Evolutionary conservation across 805 yeast species (phyloP).

Genomic region (Saturnispora ahearnii): DNA sequence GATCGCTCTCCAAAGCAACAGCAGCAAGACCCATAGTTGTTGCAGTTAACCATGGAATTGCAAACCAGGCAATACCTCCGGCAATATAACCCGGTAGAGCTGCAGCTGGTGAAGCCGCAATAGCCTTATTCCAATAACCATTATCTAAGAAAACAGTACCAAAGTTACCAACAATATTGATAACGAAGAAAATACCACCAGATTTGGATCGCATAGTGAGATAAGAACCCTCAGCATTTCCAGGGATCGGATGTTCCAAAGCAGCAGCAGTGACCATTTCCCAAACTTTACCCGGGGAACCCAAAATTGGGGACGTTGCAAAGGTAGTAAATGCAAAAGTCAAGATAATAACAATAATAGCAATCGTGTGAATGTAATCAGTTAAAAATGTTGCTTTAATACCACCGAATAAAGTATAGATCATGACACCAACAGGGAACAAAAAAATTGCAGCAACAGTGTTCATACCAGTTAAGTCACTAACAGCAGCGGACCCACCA

Average conservation of each 20-base stretch:
- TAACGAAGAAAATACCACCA: slow-evolving; percentile 85
- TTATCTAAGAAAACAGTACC: slow-evolving; percentile 84
- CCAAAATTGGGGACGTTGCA: slow-evolving; percentile 60
- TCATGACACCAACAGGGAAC: slow-evolving; percentile 70
- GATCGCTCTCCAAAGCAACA: slow-evolving; percentile 57
- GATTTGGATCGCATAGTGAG: slow-evolving; percentile 78
- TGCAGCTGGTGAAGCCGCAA: slow-evolving; percentile 67
- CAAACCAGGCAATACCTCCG: slow-evolving; percentile 89
- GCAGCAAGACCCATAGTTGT: slow-evolving; percentile 86
- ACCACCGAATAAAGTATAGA: slow-evolving; percentile 75
- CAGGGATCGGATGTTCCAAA: slow-evolving; percentile 52
- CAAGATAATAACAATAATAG: slow-evolving; percentile 66
- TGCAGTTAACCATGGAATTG: slow-evolving; percentile 75
- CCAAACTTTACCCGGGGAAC: slow-evolving; percentile 78
- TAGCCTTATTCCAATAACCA: slow-evolving; percentile 85
- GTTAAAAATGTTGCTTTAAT: slow-evolving; percentile 74
- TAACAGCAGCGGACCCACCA: slow-evolving; percentile 82
- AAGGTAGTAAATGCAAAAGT: slow-evolving; percentile 74
- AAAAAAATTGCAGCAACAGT: slow-evolving; percentile 75
- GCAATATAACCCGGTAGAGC: slow-evolving; percentile 81
- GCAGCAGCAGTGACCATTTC: slow-evolving; percentile 60
- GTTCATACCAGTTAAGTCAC: slow-evolving; percentile 69
- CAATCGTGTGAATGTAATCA: slow-evolving; percentile 74
- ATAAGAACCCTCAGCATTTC: slow-evolving; percentile 81
- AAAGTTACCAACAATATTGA: slow-evolving; percentile 81